These are phyloP conservation scores for Coemansia aciculifera DNA, from an alignment of 192 early-diverging fungal species.

Conservation along the genomic window DNA sequence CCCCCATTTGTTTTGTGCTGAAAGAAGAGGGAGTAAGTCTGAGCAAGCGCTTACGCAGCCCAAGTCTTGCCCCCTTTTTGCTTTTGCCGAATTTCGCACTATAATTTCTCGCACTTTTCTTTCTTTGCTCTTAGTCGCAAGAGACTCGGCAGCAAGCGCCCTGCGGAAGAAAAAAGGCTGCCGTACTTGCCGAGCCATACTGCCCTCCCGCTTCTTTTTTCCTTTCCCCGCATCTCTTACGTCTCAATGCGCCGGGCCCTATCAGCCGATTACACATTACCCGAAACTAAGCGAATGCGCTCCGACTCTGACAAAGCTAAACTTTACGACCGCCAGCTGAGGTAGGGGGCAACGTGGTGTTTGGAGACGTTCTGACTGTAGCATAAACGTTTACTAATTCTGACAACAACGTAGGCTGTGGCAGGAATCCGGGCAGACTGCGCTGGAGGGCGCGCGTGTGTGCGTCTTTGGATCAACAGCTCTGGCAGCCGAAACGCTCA, in stretches of 20 bases:
- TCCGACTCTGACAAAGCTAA: slow-evolving; percentile 38
- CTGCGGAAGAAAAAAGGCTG: background rate
- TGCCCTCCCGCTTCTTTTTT: background rate
- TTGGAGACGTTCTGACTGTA: background rate
- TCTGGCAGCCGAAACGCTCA: slow-evolving; percentile 86
- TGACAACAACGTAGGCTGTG: slow-evolving; percentile 71
- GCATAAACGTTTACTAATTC: background rate
- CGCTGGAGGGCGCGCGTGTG: slow-evolving; percentile 80
- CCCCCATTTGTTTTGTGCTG: background rate
- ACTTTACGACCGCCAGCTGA: slow-evolving; percentile 51
- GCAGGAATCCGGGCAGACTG: slow-evolving; percentile 86
- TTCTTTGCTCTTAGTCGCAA: background rate
- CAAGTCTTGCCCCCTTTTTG: slow-evolving; percentile 5
- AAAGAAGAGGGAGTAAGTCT: background rate
- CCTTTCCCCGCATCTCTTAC: background rate
- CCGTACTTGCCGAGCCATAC: slow-evolving; percentile 1
- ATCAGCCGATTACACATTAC: slow-evolving; percentile 16
- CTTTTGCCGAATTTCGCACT: slow-evolving; percentile 4
- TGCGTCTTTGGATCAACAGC: slow-evolving; percentile 83
- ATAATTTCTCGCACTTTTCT: background rate
- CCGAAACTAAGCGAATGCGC: slow-evolving; percentile 43
- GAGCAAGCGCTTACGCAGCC: background rate
- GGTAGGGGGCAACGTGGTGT: slow-evolving; percentile 7
- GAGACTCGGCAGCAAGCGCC: slow-evolving; percentile 1
- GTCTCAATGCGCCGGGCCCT: slow-evolving; percentile 41